Evolutionary conservation across 2,329 filamentous ascomycete species (phyloP), one percentile per base, ranked within the genome.

Genomic region (Cercospora brassicicola): DNA sequence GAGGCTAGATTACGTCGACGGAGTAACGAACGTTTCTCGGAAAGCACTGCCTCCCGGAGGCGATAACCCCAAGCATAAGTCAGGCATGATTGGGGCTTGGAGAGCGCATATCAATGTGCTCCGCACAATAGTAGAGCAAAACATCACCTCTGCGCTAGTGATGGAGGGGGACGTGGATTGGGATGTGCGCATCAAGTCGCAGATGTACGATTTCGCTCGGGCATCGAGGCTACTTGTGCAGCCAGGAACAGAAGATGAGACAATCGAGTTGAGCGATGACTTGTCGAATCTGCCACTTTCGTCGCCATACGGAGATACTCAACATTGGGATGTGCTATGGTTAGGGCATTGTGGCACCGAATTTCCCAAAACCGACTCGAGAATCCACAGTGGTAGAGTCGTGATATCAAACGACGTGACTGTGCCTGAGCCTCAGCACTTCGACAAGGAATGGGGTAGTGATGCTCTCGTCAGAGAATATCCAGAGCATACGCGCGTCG

Each of bases 141-240:
- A 64, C 69, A 77, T 69, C 67, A 79, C 70, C 61, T 82, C 81
- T 0, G 81, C 80, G 0, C 77, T 83, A 56, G 79, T 83, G 11
- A 74, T 83, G 30, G 81, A 82, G 74, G 81, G 82, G 70, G 81
- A 83, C 66, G 79, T 81, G 36, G 81, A 83, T 65, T 83, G 80
- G 79, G 81, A 82, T 69, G 77, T 82, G 28, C 80, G 79, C 53
- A 79, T 83, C 64, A 81, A 74, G 72, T 79, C 59, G 74, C 81
- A 63, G 73, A 81, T 67, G 80, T 59, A 66, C 13, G 69, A 71
- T 39, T 75, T 81, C 39, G 80, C 81, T 39, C 78, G 71, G 66
- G 81, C 81, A 51, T 76, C 77, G 11, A 79, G 80, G 66, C 73
- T 78, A 26, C 71, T 82, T 10, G 70, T 82, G 71, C 77, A 75